Evolutionary conservation across 2,329 filamentous ascomycete species (phyloP), one percentile per base, ranked within the genome.

Genomic region (Exserohilum rostratum): DNA sequence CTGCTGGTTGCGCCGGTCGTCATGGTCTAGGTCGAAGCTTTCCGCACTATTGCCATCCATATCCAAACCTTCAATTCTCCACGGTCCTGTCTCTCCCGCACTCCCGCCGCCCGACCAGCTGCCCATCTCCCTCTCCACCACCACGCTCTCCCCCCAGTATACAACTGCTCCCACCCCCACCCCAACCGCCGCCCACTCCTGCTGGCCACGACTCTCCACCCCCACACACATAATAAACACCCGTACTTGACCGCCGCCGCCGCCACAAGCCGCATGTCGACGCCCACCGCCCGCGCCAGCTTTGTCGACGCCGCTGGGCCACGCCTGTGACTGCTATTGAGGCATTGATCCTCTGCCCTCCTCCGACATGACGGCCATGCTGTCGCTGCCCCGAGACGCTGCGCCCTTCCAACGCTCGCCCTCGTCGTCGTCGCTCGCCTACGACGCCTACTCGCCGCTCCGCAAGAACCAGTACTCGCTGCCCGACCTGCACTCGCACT

Each of bases 341-440:
- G 56, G 61, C 58, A 66, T 64, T 66, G 62, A n/a, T 29, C 53
- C 38, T 25, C 30, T 27, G 30, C 56, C 40, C 22, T 25, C 7
- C 55, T 15, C 27, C 42, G 52, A 65, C 62, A 73, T 77, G 67
- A 73, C 76, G 29, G 76, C 62, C 65, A 75, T 78, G 69, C 72
- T 76, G 30, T 76, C 76, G 25, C 73, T 76, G 27, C 62, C 56
- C 30, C 52, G 57, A 37, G 58, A 68, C 48, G 50, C 50, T 47
- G 55, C 62, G 57, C 70, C 77, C 61, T 81, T 78, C 62, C 58
- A 58, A 55, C 76, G 50, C 70, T 81, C 58, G 73, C 75, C 57
- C 73, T 78, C 76, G 35, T 79, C 79, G 29, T 71, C 78, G 46
- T 74, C 78, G 18, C 77, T 79, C 38, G 73, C 80, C 51, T 75